Percentiles rank a stretch among this genome's conserved stretches.
Conservation (phyloP, 257 asterid genomes). For the Buddleja alternifolia region DNA sequence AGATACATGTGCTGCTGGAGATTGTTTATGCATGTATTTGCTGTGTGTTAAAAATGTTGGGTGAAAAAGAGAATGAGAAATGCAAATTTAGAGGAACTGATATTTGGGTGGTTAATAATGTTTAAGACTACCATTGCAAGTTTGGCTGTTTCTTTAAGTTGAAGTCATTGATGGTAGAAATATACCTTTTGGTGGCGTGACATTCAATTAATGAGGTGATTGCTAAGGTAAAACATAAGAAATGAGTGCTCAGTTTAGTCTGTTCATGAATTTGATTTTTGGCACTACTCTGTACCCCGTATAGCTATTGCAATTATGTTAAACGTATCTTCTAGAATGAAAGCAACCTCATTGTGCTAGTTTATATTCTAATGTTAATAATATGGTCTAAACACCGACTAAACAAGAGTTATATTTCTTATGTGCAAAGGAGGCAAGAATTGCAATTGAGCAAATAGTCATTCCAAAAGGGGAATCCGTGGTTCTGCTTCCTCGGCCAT, state of each 20-base stretch:
- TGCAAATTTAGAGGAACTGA: conserved; percentile 9
- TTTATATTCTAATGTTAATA: neutral
- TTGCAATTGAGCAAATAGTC: conserved; percentile 80
- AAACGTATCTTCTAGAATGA: neutral
- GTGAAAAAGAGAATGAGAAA: conserved; percentile 1
- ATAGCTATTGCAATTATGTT: neutral
- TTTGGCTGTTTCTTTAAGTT: neutral
- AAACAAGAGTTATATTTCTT: conserved; percentile 14
- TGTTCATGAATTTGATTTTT: conserved; percentile 17
- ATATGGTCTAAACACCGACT: conserved; percentile 11
- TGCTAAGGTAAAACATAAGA: neutral
- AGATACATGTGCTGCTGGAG: neutral
- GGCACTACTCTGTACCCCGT: neutral
- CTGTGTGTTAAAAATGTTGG: conserved; percentile 16
- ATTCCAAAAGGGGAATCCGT: conserved; percentile 83
- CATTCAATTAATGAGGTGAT: neutral
- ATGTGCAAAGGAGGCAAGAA: conserved; percentile 76
- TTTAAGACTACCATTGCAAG: conserved; percentile 9
- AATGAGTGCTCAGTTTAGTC: conserved; percentile 10
- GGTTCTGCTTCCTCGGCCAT: conserved; percentile 83
- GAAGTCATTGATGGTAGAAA: conserved; percentile 10
- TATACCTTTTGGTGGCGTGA: no score
- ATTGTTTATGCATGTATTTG: conserved; percentile 1
- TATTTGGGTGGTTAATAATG: conserved; percentile 6
- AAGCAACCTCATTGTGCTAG: neutral